Percentiles rank a stretch among this genome's conserved stretches.
Evolutionary conservation across 768 basidiomycete species (phyloP).

Genomic region (Trametes coccinea): DNA sequence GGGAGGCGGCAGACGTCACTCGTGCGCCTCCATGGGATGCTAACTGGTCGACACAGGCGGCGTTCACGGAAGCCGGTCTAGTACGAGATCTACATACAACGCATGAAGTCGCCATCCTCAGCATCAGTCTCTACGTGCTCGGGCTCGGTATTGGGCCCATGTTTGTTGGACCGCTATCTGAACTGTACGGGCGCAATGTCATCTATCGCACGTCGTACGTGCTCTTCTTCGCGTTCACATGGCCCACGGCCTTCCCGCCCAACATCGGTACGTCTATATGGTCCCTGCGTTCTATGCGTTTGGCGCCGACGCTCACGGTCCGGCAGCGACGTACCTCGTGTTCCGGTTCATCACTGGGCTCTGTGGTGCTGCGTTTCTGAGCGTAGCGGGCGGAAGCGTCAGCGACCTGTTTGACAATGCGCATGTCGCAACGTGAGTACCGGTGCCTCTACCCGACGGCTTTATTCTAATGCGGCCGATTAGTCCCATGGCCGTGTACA

Average conservation of each 20-base stretch:
- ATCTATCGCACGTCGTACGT: slow-evolving; percentile 65
- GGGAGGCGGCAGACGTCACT: not conserved
- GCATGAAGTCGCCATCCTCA: slow-evolving; percentile 50
- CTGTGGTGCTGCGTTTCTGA: slow-evolving; percentile 57
- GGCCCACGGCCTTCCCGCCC: slow-evolving; percentile 74
- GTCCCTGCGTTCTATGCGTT: not conserved
- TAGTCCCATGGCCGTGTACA: slow-evolving; percentile 60
- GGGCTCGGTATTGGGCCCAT: slow-evolving; percentile 38
- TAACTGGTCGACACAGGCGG: slow-evolving; percentile 40
- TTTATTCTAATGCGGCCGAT: slow-evolving; percentile 4
- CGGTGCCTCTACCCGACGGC: not conserved
- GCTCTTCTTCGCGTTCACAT: slow-evolving; percentile 62
- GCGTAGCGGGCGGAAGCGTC: slow-evolving; percentile 62
- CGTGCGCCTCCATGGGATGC: not conserved
- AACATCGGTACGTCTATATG: slow-evolving; percentile 49
- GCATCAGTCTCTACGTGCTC: slow-evolving; percentile 46
- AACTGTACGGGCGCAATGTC: slow-evolving; percentile 58
- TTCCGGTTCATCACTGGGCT: slow-evolving; percentile 60
- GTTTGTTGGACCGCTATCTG: slow-evolving; percentile 42
- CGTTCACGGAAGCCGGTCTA: slow-evolving; percentile 63
- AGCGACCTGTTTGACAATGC: slow-evolving; percentile 56
- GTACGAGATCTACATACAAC: slow-evolving; percentile 53
- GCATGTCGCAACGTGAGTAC: slow-evolving; percentile 58
- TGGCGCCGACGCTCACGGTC: too few relatives aligned
- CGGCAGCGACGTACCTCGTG: slow-evolving; percentile 57